These are phyloP conservation scores for Avena insularis DNA, from an alignment of 176 grass and related monocot species.

Conservation along the genomic window DNA sequence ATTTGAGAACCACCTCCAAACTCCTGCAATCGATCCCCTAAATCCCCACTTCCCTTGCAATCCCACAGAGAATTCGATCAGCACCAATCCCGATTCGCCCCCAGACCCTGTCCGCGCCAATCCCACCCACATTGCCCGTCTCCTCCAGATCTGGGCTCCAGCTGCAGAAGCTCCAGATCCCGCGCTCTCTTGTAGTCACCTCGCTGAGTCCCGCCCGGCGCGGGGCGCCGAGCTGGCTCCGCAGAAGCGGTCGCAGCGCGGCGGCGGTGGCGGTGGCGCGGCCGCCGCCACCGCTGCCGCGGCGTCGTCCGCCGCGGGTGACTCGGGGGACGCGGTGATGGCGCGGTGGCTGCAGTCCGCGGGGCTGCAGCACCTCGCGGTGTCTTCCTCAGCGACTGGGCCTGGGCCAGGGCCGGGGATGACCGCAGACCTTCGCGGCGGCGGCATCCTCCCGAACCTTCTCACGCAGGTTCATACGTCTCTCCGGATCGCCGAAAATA, in stretches of 20 bases:
- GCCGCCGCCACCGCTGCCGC: constrained; percentile 31
- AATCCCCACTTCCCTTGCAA: neutral
- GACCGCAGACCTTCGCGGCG: constrained; percentile 22
- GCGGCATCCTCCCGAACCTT: constrained; percentile 71
- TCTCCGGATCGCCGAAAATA: neutral
- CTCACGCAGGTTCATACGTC: constrained; percentile 80
- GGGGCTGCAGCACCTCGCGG: constrained; percentile 86
- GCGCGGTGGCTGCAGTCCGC: constrained; percentile 92
- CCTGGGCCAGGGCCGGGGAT: constrained; percentile 11
- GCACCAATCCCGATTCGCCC: constrained; percentile 20
- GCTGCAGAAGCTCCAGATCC: constrained; percentile 60
- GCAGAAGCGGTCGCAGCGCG: constrained; percentile 90
- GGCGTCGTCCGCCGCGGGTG: constrained; percentile 51
- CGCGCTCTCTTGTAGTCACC: constrained; percentile 28
- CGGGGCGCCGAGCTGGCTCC: constrained; percentile 76
- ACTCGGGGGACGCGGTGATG: constrained; percentile 85
- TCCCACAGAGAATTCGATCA: constrained; percentile 27
- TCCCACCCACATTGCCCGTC: constrained; percentile 36
- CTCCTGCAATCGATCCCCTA: neutral
- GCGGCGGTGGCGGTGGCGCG: constrained; percentile 62
- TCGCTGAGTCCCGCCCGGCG: neutral
- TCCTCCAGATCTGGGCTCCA: constrained; percentile 50
- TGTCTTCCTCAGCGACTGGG: constrained; percentile 41
- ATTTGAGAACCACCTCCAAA: constrained; percentile 51
- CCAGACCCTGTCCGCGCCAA: constrained; percentile 37